These are phyloP conservation scores for Colletotrichum sp. DNA, from an alignment of 2,329 filamentous ascomycete species.

Conservation along the genomic window DNA sequence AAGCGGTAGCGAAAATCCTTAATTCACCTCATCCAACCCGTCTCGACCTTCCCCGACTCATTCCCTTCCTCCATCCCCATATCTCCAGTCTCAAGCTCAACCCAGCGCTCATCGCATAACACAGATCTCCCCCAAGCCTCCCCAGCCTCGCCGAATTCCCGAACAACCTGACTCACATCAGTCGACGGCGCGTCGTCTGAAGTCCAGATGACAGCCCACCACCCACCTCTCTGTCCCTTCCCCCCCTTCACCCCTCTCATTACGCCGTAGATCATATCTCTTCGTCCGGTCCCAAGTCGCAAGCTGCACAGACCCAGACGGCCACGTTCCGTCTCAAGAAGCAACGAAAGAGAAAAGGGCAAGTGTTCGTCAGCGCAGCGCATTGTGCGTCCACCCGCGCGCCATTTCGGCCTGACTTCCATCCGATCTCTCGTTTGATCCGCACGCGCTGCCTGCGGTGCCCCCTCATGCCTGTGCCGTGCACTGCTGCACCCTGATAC, in stretches of 20 bases:
- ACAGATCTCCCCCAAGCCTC: slow-evolving; percentile 7
- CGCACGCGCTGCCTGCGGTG: not conserved
- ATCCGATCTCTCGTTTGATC: slow-evolving; percentile 4
- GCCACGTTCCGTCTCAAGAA: not conserved
- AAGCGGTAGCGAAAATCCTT: not conserved
- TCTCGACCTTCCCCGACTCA: not conserved
- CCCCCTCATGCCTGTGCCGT: not conserved
- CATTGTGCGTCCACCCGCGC: not conserved
- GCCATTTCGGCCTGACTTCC: not conserved
- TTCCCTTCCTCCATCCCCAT: not conserved
- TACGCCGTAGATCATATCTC: not conserved
- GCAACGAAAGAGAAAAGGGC: not conserved
- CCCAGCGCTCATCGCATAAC: not conserved
- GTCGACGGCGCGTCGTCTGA: not conserved
- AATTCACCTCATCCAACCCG: not conserved
- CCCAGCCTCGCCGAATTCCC: not conserved
- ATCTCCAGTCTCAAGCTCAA: not conserved
- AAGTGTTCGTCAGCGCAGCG: not conserved
- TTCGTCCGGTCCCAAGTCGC: not conserved
- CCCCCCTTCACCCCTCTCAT: not conserved
- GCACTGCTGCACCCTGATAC: not conserved
- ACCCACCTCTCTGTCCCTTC: not conserved
- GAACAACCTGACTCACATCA: not conserved
- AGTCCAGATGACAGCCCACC: not conserved
- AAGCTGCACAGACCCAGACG: not conserved